Evolutionary conservation across 179 eudicot species (phyloP), one percentile per base, ranked within the genome.

Genomic region (Beta lomatogona): DNA sequence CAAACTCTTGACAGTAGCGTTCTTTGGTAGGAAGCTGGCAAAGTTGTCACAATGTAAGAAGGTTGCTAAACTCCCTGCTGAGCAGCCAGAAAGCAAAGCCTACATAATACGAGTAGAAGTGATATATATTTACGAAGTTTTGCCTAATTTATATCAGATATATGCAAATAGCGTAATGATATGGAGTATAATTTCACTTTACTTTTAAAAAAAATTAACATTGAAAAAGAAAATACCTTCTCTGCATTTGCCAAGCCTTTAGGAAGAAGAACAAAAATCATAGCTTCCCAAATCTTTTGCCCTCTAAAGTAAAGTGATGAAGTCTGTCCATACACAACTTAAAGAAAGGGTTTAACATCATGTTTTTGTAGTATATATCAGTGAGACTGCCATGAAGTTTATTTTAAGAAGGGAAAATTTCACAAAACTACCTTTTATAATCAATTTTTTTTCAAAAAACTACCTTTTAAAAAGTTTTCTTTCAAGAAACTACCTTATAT

Each of bases 1-100:
- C 74, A 93, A 73, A 86, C 98, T 94, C 85, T 96, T 96, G 70
- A 93, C 97, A 54, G 63, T 87, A 3, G 99, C 88, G 83, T 87
- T 92, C 21, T 79, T 70, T 22, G 99, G 97, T 80, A 96, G 88
- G 83, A 91, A 91, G 46, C 85, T 84, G 74, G 89, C 82, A 82
- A 96, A 92, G 83, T 86, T 87, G 84, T 96, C 93, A 74, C 99
- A 96, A 21, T 96, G 99, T 78, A 91, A 77, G 85, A 88, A 96
- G 79, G 89, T 71, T 36, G 98, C 95, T 86, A 96, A 86, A 70
- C 99, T 98, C 25, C 99, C 99, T 36, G 99, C 99, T 50, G 99
- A 96, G 84, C 97, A 93, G 59, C 99, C 98, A 7, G 97, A 93
- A 50, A 96, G 92, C 90, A 96, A 82, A 70, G 97, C 99, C 99